Percentiles rank a stretch among this genome's conserved stretches.
phyloP scores from a whole-genome alignment of 1,139 yeast species.

The Suhomyces anneliseae region DNA sequence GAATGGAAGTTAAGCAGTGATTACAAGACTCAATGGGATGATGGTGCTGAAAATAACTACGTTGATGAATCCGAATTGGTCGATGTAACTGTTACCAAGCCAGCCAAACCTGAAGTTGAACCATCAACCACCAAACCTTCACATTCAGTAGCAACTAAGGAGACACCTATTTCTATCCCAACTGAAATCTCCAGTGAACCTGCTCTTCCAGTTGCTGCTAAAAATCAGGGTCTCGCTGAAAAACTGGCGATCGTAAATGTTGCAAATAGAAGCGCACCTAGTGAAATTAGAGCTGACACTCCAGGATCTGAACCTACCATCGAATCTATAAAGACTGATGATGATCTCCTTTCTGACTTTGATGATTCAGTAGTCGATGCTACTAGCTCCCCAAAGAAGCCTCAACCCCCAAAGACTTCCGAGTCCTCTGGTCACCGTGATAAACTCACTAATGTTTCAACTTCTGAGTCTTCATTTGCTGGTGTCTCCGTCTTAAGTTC shows the following conservation, averaged over 20 bases:
- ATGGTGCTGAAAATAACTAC: conserved; percentile 41
- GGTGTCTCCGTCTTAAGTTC: conserved; percentile 37
- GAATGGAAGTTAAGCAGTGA: conserved; percentile 34
- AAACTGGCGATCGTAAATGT: not conserved
- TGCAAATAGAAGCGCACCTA: not conserved
- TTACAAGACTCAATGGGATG: conserved; percentile 30
- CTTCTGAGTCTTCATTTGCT: conserved; percentile 42
- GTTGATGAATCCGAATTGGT: conserved; percentile 30
- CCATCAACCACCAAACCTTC: not conserved
- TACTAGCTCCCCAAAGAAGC: not conserved
- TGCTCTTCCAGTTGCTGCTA: conserved; percentile 1
- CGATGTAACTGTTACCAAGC: not conserved
- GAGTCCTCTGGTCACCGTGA: not conserved
- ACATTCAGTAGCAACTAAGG: not conserved
- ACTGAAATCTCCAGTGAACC: not conserved
- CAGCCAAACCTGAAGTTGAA: not conserved
- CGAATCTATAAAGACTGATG: conserved; percentile 1
- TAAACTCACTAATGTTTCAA: conserved; percentile 25
- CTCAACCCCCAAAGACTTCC: not conserved
- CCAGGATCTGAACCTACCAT: not conserved
- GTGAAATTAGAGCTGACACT: not conserved
- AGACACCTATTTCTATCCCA: not conserved
- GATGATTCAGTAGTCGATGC: conserved; percentile 6
- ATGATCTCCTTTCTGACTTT: conserved; percentile 8
- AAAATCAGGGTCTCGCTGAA: not conserved